Base-by-base conservation (phyloP, 345 rosid genomes). In the Excoecaria agallocha region DNA sequence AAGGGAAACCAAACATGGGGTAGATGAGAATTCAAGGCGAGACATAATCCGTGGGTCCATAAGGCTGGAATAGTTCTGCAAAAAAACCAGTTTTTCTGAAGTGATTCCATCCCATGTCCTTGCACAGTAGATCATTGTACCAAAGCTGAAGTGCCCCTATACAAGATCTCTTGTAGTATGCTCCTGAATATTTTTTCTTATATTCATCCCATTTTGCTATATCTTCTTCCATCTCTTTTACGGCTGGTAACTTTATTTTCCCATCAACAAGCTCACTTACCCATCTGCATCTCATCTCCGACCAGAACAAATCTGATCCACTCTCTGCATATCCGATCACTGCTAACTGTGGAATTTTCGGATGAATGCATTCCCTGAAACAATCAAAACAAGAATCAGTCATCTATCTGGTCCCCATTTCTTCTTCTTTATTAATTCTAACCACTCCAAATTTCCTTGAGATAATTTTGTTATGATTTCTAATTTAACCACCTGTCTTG, bases 261-360 rank as follows among this genome's bases (percentile, higher is more conserved):
- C 78, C 75, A 1, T 76, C 81, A 1, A 86, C 82, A 25, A 86
- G 78, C 74, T 82, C 87, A 0, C 76, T 74, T 63, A 81, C 56
- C 87, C 87, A 82, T 56, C 81, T 70, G 55, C 85, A 71, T 71
- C 82, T 77, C 3, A 86, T 72, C 71, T 86, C 89, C 1, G 85
- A 77, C 8, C 85, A 75, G 70, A 43, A 82, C 74, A 86, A 41
- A 76, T 84, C 84, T 20, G 83, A 20, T n/a, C 71, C 0, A 63
- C 84, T 79, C 56, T 82, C 86, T 4, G 89, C 74, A 70, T 72
- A 84, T 48, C 86, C 86, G 1, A 79, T 78, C 25, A 86, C 86
- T 6, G 85, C 85, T 12, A 81, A 65, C 56, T 84, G 87, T 22
- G 87, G 87, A 46, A 84, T 82, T 60, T 57, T 49, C 0, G 84